Evolutionary conservation across 805 yeast species (phyloP).

Genomic region (Metschnikowia picachoensis): DNA sequence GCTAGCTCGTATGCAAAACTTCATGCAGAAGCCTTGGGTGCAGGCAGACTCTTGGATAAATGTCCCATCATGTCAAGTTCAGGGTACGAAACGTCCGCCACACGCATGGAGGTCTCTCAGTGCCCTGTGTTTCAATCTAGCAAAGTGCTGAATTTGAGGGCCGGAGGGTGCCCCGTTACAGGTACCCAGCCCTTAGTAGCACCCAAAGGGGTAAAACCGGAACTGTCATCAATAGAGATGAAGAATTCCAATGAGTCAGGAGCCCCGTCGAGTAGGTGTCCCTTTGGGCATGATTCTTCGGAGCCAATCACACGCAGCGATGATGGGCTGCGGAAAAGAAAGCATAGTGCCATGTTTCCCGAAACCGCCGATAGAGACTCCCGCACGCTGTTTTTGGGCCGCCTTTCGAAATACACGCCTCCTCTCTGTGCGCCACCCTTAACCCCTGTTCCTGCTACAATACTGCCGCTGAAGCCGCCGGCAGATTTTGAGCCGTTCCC

Average conservation of each 20-base stretch:
- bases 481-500: not conserved
- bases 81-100: slow-evolving; percentile 25
- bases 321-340: not conserved
- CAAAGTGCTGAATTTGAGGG: not conserved
- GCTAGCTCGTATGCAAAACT: slow-evolving; percentile 29
- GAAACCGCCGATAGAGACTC: not conserved
- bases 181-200: not conserved
- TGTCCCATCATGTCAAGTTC: slow-evolving; percentile 24
- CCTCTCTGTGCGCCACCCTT: slow-evolving; percentile 7
- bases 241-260: not conserved
- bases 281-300: slow-evolving; percentile 2
- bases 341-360: not conserved
- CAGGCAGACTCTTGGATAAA: slow-evolving; percentile 13
- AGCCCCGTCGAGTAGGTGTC: not conserved
- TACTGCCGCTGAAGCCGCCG: not conserved
- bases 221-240: not conserved
- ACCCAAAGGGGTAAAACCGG: slow-evolving; percentile 1
- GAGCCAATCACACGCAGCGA: not conserved
- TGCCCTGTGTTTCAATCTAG: slow-evolving; percentile 18
- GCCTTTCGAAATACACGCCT: slow-evolving; percentile 8
- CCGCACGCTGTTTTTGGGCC: slow-evolving; percentile 1
- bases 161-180: slow-evolving; percentile 1
- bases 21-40: slow-evolving; percentile 18
- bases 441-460: not conserved
- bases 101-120: slow-evolving; percentile 9